Conservation (phyloP, 257 asterid genomes). For the Oldenlandia corymbosa region DNA sequence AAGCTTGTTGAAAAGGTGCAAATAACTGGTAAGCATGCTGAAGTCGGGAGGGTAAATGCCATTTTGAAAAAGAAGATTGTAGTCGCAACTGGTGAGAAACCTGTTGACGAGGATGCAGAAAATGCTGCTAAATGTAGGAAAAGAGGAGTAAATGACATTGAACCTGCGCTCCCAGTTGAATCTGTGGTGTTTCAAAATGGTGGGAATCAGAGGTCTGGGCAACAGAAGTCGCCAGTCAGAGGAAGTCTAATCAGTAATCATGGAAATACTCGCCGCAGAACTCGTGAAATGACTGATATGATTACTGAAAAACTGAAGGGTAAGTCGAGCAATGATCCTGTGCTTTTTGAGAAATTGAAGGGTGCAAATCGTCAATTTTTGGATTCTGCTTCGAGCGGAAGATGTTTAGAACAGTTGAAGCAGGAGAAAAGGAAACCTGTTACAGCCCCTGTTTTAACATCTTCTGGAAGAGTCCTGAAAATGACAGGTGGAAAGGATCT, state of each 20-base stretch:
- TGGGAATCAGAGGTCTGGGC: conserved; percentile 22
- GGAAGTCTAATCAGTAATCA: conserved; percentile 27
- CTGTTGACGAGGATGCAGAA: conserved; percentile 18
- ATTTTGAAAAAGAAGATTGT: conserved; percentile 43
- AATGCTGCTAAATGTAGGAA: conserved; percentile 30
- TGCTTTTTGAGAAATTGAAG: conserved; percentile 30
- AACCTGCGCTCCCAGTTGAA: conserved; percentile 21
- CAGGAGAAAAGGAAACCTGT: conserved; percentile 24
- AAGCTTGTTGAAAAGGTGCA: conserved; percentile 34
- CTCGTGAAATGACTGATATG: conserved; percentile 24
- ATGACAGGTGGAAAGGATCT: conserved; percentile 32
- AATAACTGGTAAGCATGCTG: conserved; percentile 19
- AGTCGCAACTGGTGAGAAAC: conserved; percentile 19
- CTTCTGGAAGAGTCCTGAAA: conserved; percentile 33
- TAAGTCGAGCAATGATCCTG: conserved; percentile 21
- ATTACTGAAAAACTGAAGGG: conserved; percentile 19
- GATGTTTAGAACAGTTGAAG: too few species aligned
- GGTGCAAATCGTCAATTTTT: conserved; percentile 11
- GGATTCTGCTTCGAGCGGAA: too few species aligned
- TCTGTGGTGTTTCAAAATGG: conserved; percentile 27
- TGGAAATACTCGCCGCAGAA: conserved; percentile 12
- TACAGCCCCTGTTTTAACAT: conserved; percentile 19
- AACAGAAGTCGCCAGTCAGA: conserved; percentile 20
- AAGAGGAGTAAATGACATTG: conserved; percentile 26
- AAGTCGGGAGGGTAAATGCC: conserved; percentile 22